A percentile compares a stretch with the other conserved stretches of the same genome.
These are phyloP conservation scores for Macrolepiota dolichaula DNA, from an alignment of 768 basidiomycete genomes.

Conservation along the genomic window DNA sequence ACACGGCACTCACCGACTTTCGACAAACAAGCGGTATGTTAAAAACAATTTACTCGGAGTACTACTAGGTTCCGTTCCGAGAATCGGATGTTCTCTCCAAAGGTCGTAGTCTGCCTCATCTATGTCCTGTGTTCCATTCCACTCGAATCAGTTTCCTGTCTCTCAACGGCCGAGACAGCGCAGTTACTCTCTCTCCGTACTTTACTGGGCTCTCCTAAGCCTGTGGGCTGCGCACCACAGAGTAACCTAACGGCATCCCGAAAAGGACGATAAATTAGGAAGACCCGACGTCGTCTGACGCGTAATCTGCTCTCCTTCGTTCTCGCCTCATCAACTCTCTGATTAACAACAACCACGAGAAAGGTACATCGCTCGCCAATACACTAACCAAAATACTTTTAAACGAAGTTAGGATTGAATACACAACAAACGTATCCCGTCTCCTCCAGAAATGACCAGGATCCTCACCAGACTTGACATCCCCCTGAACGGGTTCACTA, in stretches of 20 bases:
- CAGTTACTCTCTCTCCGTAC: too few species aligned
- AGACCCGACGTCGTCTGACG: background rate
- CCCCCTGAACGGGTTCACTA: too few species aligned
- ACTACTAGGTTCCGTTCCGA: background rate
- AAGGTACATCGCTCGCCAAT: background rate
- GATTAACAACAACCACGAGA: background rate
- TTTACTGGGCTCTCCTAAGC: too few species aligned
- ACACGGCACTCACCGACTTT: background rate
- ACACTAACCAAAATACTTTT: background rate
- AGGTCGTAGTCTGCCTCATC: too few species aligned
- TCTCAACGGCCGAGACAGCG: too few species aligned
- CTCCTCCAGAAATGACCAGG: background rate
- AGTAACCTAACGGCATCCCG: background rate
- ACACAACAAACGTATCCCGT: background rate
- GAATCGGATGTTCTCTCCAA: too few species aligned
- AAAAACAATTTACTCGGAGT: background rate
- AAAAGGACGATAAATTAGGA: background rate
- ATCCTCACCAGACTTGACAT: background rate
- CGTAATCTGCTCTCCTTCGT: background rate
- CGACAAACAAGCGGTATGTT: background rate
- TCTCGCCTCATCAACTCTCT: background rate
- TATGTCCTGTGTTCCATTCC: too few species aligned
- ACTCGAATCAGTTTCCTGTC: too few species aligned
- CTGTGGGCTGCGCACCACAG: background rate
- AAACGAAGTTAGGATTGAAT: background rate